Base-by-base conservation (phyloP, 495 filamentous ascomycete species). In the Penicillium waksmanii region DNA sequence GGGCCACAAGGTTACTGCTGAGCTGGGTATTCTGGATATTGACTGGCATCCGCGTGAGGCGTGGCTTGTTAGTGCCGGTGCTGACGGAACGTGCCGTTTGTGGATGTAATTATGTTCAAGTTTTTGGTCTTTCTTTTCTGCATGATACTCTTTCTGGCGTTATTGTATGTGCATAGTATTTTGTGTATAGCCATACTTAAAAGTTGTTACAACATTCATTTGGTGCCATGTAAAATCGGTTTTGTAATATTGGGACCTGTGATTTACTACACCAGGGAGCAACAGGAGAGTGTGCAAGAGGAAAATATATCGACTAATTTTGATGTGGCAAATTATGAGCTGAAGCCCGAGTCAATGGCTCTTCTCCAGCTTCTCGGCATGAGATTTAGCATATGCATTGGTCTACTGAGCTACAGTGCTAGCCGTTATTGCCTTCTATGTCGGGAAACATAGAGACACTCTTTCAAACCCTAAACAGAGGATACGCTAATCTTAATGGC, bases 21-120 rank as follows among this genome's bases (percentile, higher is more conserved):
- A 88, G 63, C 79, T 98, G 51, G 95, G 95, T 49, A 93, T 98
- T 21, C 76, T 98, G 77, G 96, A 97, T 73, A 76, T 97, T 27
- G 92, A 93, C 63, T 98, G 95, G 95, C 94, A 97, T 79, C 90
- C 90, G 17, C 83, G 83, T 44, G 90, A 97, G 76, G 89, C 93
- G 5, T 97, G 95, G 94, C 87, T 85, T 76, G 92, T 96, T 54
- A 93, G 89, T 82, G 94, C 91, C 36, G 94, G 93, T 57, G 95
- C 94, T 3, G 95, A 98, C 80, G 95, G 95, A 38, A 94, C 90
- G 4, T 89, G 87, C 78, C 84, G 90, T 60, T 75, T 93, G 72
- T 94, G 90, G 90, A 83, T 77, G 71, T 87, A 78, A 76, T 72
- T 65, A 55, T 63, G 56, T 27, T 36, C 53, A 23, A 3, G 23